A percentile compares a stretch with the other conserved stretches of the same genome.
Evolutionary conservation across 106 monocot species (phyloP).

Genomic region (Dendrobium chrysotoxum): DNA sequence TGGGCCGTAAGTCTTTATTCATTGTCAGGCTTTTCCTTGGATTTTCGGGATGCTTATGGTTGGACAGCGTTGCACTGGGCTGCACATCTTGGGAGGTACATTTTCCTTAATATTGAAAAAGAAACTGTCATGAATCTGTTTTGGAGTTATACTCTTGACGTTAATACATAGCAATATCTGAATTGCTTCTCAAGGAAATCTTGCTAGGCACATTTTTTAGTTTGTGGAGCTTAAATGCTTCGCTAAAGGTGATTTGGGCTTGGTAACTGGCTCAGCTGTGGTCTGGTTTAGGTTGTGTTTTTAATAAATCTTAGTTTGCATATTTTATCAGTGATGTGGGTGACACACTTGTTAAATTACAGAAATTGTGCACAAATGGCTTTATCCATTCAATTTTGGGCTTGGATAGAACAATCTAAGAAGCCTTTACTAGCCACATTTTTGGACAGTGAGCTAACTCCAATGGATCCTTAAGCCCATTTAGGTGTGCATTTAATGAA

Average conservation of each 20-base stretch:
- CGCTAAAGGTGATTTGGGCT: background rate
- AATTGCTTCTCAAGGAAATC: background rate
- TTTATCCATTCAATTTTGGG: background rate
- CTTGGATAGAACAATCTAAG: background rate
- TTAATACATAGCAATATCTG: background rate
- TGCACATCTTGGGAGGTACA: conserved; percentile 76
- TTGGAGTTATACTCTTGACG: background rate
- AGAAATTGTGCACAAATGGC: background rate
- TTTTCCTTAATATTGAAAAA: background rate
- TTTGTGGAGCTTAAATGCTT: background rate
- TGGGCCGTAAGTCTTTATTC: conserved; percentile 71
- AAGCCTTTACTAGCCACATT: background rate
- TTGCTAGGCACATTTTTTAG: background rate
- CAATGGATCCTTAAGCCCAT: background rate
- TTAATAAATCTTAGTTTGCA: background rate
- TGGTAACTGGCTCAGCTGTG: too few relatives aligned
- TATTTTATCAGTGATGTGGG: background rate
- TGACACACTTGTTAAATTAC: background rate
- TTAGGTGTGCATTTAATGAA: background rate
- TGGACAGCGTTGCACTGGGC: conserved; percentile 99
- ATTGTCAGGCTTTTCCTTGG: conserved; percentile 73
- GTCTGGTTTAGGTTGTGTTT: background rate
- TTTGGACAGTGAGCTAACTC: background rate
- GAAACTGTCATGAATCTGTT: background rate
- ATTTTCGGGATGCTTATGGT: conserved; percentile 84